Evolutionary conservation across 768 basidiomycete species (phyloP).

Genomic region (Lactifluus subvellereus): DNA sequence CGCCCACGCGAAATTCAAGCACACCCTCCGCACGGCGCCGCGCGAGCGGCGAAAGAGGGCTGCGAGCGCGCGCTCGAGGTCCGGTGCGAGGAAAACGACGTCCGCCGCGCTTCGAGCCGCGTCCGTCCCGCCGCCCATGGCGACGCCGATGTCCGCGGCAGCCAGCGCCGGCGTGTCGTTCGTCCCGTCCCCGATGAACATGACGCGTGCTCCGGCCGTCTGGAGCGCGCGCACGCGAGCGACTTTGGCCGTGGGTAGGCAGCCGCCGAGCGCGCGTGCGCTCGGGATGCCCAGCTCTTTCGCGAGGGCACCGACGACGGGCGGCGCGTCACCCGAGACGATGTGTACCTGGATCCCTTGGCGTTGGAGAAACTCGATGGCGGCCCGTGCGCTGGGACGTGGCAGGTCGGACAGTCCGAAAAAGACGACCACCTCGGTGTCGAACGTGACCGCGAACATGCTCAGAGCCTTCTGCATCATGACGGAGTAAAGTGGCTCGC

Average conservation of each 20-base stretch:
- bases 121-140: conserved; percentile 32
- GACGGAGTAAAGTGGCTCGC: conserved; percentile 31
- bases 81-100: conserved; percentile 38
- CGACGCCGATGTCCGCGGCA: conserved; percentile 45
- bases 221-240: conserved; percentile 30
- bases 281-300: conserved; percentile 35
- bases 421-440: conserved; percentile 30
- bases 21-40: conserved; percentile 34
- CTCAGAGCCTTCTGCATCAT: conserved; percentile 38
- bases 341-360: conserved; percentile 40
- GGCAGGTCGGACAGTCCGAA: conserved; percentile 42
- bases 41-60: conserved; percentile 36
- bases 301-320: conserved; percentile 41
- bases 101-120: conserved; percentile 41
- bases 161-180: conserved; percentile 49
- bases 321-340: conserved; percentile 44
- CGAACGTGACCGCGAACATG: conserved; percentile 37
- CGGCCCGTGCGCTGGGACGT: conserved; percentile 37
- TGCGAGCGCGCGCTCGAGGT: conserved; percentile 33
- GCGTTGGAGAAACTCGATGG: conserved; percentile 34
- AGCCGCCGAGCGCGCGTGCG: conserved; percentile 37
- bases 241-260: conserved; percentile 45
- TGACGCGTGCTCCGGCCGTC: conserved; percentile 28
- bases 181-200: conserved; percentile 48
- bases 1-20: conserved; percentile 36